Percentiles rank a stretch among this genome's conserved stretches.
Conservation (phyloP, 202 grass and related monocot species). For the Panicum virgatum region DNA sequence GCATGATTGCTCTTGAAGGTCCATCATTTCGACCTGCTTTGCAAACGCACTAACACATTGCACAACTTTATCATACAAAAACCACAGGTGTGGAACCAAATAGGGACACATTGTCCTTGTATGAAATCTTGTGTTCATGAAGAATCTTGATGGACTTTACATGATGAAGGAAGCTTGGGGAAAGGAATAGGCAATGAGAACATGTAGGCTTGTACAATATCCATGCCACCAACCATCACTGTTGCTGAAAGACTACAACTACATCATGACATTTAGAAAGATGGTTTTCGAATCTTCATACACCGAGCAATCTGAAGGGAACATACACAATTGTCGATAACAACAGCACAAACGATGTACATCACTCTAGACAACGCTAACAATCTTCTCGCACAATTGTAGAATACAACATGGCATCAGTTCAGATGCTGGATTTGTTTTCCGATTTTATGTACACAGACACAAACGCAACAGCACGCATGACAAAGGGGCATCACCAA, state of each 20-base stretch:
- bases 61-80: conserved; percentile 25
- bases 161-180: conserved; percentile 5
- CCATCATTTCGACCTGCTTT: conserved; percentile 24
- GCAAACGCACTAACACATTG: conserved; percentile 30
- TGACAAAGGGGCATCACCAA: not conserved
- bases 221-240: not conserved
- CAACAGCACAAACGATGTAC: not conserved
- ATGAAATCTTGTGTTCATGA: conserved; percentile 8
- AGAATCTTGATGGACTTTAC: conserved; percentile 34
- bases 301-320: not conserved
- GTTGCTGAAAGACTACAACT: not conserved
- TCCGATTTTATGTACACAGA: conserved; percentile 28
- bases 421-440: conserved; percentile 14
- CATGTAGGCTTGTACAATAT: not conserved
- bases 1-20: conserved; percentile 36
- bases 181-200: not conserved
- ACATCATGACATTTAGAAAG: not conserved
- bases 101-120: conserved; percentile 18
- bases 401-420: conserved; percentile 1
- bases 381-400: not conserved
- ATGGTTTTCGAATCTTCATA: not conserved
- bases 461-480: conserved; percentile 18
- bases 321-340: not conserved
- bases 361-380: not conserved
- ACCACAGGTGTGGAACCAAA: not conserved